phyloP scores from a whole-genome alignment of 108 stramenopile genomes.

The Stephanodiscus minutulus region DNA sequence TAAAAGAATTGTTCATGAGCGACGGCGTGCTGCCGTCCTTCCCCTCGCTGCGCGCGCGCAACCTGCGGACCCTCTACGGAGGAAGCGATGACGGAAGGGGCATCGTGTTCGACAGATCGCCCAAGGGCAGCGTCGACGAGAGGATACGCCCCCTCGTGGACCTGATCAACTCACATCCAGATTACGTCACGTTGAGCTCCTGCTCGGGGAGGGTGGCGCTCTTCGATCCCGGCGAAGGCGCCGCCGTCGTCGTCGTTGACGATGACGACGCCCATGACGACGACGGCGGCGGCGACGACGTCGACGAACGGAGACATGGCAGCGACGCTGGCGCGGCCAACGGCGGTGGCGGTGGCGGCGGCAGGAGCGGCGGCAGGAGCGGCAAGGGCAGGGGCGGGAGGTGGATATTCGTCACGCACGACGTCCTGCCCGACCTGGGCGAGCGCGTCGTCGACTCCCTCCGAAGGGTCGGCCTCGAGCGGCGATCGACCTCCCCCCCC shows the following conservation, averaged over 20 bases:
- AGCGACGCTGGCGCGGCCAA: not conserved
- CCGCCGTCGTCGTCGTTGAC: not conserved
- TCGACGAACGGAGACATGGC: not conserved
- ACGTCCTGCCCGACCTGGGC: conserved; percentile 50
- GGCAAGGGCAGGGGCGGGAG: conserved; percentile 74
- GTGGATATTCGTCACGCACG: conserved; percentile 78
- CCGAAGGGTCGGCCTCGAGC: conserved; percentile 10
- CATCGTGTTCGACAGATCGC: conserved; percentile 62
- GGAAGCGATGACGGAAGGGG: conserved; percentile 9
- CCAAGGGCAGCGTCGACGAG: conserved; percentile 85
- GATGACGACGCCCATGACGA: not conserved
- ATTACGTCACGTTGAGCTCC: conserved; percentile 76
- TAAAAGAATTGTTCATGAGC: too few species aligned
- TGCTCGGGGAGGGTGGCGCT: conserved; percentile 85
- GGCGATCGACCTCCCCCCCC: not conserved
- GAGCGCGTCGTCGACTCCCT: conserved; percentile 42
- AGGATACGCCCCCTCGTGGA: conserved; percentile 71
- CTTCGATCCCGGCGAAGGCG: conserved; percentile 64
- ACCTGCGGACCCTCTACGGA: conserved; percentile 37
- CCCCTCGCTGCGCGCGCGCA: conserved; percentile 30
- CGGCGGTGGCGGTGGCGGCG: not conserved
- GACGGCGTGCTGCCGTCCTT: conserved; percentile 33
- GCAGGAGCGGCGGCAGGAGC: conserved; percentile 17
- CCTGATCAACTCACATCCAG: conserved; percentile 76
- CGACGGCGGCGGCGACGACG: not conserved